phyloP scores from a whole-genome alignment of 2,329 filamentous ascomycete species.

The Kalmusia sp. region DNA sequence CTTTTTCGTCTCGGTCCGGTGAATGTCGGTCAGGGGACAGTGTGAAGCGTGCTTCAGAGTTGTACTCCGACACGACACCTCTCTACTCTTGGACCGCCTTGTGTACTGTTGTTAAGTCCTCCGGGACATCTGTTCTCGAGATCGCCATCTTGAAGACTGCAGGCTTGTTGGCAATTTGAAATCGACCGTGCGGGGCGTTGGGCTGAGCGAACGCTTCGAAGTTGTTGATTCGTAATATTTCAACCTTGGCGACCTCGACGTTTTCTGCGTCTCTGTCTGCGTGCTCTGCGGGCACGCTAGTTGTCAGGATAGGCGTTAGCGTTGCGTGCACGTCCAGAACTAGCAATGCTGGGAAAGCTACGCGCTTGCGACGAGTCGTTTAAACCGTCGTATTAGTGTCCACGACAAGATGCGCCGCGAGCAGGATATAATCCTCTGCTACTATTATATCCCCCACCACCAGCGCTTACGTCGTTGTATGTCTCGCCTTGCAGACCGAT shows the following conservation, averaged over 20 bases:
- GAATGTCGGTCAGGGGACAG: too few relatives aligned
- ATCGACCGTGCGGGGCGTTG: slow-evolving; percentile 22
- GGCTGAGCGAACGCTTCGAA: slow-evolving; percentile 24
- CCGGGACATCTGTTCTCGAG: slow-evolving; percentile 21
- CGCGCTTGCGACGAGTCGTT: slow-evolving; percentile 15
- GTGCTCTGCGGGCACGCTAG: slow-evolving; percentile 17
- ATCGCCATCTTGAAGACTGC: slow-evolving; percentile 16
- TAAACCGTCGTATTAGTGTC: slow-evolving; percentile 8
- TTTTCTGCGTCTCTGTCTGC: slow-evolving; percentile 14
- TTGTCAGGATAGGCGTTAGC: slow-evolving; percentile 15
- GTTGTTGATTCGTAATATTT: slow-evolving; percentile 21
- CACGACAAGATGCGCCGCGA: slow-evolving; percentile 16
- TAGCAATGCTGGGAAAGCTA: slow-evolving; percentile 14
- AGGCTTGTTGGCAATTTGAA: slow-evolving; percentile 24
- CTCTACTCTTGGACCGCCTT: slow-evolving; percentile 21
- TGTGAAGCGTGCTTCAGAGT: slow-evolving; percentile 14
- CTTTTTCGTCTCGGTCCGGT: too few relatives aligned
- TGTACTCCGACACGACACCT: slow-evolving; percentile 26
- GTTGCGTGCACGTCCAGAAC: slow-evolving; percentile 15
- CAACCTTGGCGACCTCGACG: too few relatives aligned
- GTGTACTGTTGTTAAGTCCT: slow-evolving; percentile 22
- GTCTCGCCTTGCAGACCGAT: slow-evolving; percentile 9
- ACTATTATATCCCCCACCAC: slow-evolving; percentile 12
- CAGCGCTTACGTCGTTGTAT: slow-evolving; percentile 12
- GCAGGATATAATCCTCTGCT: slow-evolving; percentile 10